These are phyloP conservation scores for Astrocystis sublimbata DNA, from an alignment of 495 filamentous ascomycete species.

Conservation along the genomic window DNA sequence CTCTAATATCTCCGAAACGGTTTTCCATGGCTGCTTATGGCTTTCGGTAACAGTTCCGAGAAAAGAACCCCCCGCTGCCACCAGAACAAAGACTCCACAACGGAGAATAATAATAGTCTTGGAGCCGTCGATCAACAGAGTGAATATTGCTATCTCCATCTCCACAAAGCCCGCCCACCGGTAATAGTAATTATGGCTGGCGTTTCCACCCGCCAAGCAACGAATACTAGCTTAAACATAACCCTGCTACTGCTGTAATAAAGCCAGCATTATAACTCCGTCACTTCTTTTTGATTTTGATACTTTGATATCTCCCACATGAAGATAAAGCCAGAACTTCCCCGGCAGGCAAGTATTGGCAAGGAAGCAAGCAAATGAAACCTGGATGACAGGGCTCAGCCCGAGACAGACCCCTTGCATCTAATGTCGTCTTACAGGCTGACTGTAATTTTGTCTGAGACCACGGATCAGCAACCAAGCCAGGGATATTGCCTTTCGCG, in stretches of 20 bases:
- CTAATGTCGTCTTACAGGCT: not conserved
- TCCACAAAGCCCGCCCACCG: not conserved
- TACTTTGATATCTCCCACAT: not conserved
- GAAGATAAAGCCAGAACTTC: not conserved
- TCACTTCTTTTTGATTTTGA: not conserved
- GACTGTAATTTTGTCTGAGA: constrained; percentile 10
- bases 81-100: constrained; percentile 16
- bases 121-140: constrained; percentile 14
- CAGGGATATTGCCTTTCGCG: not conserved
- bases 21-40: constrained; percentile 31
- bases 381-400: not conserved
- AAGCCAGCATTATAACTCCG: too few relatives aligned
- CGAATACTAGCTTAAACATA: not conserved
- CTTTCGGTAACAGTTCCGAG: constrained; percentile 21
- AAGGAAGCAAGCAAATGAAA: not conserved
- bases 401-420: constrained; percentile 16
- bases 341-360: not conserved
- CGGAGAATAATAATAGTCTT: not conserved
- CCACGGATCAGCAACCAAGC: not conserved
- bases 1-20: constrained; percentile 19
- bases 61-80: constrained; percentile 1
- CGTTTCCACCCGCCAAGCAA: not conserved
- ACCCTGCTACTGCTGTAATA: not conserved
- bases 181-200: too few relatives aligned
- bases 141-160: constrained; percentile 4